Base-by-base conservation (phyloP, 1,284 basidiomycete species). In the Sporisorium graminicola region DNA sequence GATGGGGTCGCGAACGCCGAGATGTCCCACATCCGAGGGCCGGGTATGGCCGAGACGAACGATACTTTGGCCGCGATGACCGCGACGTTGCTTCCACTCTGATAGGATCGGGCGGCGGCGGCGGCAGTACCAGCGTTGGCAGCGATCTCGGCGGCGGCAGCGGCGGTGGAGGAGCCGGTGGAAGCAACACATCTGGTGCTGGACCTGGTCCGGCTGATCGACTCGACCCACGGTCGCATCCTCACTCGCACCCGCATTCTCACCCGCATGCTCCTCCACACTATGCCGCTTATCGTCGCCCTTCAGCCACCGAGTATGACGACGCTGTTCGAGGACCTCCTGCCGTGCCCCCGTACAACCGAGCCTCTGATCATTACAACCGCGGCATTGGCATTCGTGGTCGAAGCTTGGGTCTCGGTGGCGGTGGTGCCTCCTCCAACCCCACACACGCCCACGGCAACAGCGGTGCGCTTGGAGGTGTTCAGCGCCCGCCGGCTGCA, bases 251-350 rank as follows among this genome's bases (percentile, higher is more conserved):
- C 35, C 35, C 16, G 16, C 58, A 54, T 22, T 14, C 40, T 9
- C 40, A 43, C 16, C 8, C 40, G 8, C 40, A 43, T 43, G 40
- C 40, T 43, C n/a, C 40, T 20, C 40, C 52, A 2, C 53, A 58
- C 35, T 44, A 37, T 22, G n/a, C 24, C 2, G 55, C 47, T 2
- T 70, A 75, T 29, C 73, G 73, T 31, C 56, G 72, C 22, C 50
- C 62, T 7, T 74, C 72, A 4, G 29, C 62, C n/a, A 63, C 29
- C 18, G 73, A 75, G 18, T 71, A 64, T 33, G 65, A 69, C 22
- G 66, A 74, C 6, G 51, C 20, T 42, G 35, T 27, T 26, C 52
- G 52, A 24, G 44, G 33, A 2, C 9, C 51, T 6, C 9, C 51
- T 6, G 27, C 49, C 12, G 46, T 37, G 6, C 57, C 65, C 46